phyloP scores from a whole-genome alignment of 257 asterid species.

The Oldenlandia corymbosa region DNA sequence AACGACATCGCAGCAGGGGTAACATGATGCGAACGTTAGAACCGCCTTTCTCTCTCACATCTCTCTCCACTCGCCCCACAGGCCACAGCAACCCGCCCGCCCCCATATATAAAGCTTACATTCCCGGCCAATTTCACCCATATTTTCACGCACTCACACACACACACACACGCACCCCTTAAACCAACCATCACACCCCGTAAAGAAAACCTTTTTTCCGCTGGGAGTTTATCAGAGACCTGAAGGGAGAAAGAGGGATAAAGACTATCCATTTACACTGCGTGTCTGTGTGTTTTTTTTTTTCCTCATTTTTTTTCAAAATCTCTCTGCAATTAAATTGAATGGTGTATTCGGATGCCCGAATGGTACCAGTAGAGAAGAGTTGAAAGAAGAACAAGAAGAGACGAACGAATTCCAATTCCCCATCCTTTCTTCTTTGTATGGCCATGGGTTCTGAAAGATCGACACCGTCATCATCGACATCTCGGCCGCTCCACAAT shows the following conservation, averaged over 20 bases:
- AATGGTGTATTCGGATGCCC: background rate
- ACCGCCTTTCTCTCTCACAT: constrained; percentile 21
- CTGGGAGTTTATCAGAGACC: background rate
- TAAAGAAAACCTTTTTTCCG: background rate
- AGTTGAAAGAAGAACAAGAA: constrained; percentile 6
- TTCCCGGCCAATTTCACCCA: constrained; percentile 27
- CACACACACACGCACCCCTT: background rate
- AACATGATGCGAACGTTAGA: constrained; percentile 25
- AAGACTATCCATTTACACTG: background rate
- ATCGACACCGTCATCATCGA: constrained; percentile 32
- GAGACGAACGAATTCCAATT: background rate
- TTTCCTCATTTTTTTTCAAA: too few relatives aligned
- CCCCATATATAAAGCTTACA: constrained; percentile 18
- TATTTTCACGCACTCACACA: constrained; percentile 20
- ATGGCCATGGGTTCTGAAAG: constrained; percentile 52
- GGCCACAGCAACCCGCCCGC: background rate
- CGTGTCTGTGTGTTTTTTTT: background rate
- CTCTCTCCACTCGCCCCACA: constrained; percentile 6
- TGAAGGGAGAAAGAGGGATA: background rate
- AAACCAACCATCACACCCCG: background rate
- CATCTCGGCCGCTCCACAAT: constrained; percentile 57
- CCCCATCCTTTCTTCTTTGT: background rate
- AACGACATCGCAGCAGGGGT: background rate
- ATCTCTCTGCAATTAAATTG: too few relatives aligned
- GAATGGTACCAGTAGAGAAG: background rate